Conservation (phyloP, 805 yeast species). For the Candida sphagnicola region DNA sequence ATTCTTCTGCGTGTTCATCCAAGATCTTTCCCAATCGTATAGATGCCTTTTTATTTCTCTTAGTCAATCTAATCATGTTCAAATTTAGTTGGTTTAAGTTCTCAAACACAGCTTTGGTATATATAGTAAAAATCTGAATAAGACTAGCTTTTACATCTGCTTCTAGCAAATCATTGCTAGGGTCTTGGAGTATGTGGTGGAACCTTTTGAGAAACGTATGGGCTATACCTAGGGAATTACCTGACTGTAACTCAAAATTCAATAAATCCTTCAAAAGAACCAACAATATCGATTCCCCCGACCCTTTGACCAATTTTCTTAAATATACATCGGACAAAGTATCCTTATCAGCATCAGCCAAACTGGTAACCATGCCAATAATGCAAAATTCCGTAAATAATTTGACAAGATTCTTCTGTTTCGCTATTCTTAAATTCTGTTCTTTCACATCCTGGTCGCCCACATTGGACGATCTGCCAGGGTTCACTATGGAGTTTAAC, state of each 20-base stretch:
- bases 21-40: constrained; percentile 62
- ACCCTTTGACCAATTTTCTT: constrained; percentile 23
- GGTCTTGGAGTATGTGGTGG: constrained; percentile 24
- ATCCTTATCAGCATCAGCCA: constrained; percentile 38
- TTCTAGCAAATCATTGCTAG: constrained; percentile 22
- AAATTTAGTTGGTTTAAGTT: constrained; percentile 32
- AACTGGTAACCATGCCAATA: constrained; percentile 50
- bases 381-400: constrained; percentile 55
- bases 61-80: constrained; percentile 29
- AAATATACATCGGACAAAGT: constrained; percentile 42
- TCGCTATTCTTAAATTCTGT: constrained; percentile 40
- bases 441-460: constrained; percentile 30
- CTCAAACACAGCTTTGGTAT: constrained; percentile 39
- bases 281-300: constrained; percentile 18
- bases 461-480: constrained; percentile 12
- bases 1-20: constrained; percentile 38
- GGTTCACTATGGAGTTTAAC: constrained; percentile 36
- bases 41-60: constrained; percentile 49
- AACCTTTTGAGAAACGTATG: constrained; percentile 49
- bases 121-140: constrained; percentile 37
- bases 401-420: constrained; percentile 46
- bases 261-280: constrained; percentile 27
- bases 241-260: constrained; percentile 22
- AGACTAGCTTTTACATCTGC: constrained; percentile 20
- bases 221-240: constrained; percentile 35